phyloP scores from a whole-genome alignment of 768 basidiomycete genomes.

The Hygrophorus russula region DNA sequence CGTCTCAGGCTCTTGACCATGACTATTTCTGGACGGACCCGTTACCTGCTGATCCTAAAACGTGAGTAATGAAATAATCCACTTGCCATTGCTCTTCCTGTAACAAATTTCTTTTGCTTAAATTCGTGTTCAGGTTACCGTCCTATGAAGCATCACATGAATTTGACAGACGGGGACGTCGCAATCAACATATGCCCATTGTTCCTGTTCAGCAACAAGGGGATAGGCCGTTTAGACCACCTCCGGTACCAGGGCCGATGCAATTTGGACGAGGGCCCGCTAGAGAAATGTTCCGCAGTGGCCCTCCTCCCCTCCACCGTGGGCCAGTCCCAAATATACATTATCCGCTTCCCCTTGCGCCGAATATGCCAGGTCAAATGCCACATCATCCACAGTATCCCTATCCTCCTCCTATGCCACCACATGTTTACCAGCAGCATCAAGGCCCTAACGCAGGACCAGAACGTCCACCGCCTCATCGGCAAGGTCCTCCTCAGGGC shows the following conservation, averaged over 20 bases:
- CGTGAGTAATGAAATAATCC: slow-evolving; percentile 29
- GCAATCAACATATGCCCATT: slow-evolving; percentile 18
- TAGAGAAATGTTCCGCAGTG: slow-evolving; percentile 12
- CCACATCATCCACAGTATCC: not conserved
- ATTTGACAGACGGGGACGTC: slow-evolving; percentile 64
- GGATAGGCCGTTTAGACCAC: slow-evolving; percentile 1
- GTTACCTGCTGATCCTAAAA: slow-evolving; percentile 73
- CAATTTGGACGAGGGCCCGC: slow-evolving; percentile 20
- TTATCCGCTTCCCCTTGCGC: slow-evolving; percentile 2
- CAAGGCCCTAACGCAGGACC: slow-evolving; percentile 1
- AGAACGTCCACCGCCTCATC: slow-evolving; percentile 5
- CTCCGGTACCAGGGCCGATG: slow-evolving; percentile 10
- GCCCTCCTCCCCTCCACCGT: slow-evolving; percentile 16
- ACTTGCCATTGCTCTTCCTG: not conserved
- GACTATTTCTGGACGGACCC: slow-evolving; percentile 94
- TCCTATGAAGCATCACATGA: slow-evolving; percentile 77
- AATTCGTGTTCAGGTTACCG: slow-evolving; percentile 39
- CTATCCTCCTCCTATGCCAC: slow-evolving; percentile 2
- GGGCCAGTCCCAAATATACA: slow-evolving; percentile 3
- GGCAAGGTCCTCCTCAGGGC: slow-evolving; percentile 1
- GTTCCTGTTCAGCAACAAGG: slow-evolving; percentile 10
- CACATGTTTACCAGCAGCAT: slow-evolving; percentile 3
- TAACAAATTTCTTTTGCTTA: slow-evolving; percentile 1
- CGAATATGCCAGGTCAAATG: not conserved
- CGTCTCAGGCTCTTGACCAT: slow-evolving; percentile 79